Base-by-base conservation (phyloP, 768 basidiomycete species). In the Pleurotus ostreatus region DNA sequence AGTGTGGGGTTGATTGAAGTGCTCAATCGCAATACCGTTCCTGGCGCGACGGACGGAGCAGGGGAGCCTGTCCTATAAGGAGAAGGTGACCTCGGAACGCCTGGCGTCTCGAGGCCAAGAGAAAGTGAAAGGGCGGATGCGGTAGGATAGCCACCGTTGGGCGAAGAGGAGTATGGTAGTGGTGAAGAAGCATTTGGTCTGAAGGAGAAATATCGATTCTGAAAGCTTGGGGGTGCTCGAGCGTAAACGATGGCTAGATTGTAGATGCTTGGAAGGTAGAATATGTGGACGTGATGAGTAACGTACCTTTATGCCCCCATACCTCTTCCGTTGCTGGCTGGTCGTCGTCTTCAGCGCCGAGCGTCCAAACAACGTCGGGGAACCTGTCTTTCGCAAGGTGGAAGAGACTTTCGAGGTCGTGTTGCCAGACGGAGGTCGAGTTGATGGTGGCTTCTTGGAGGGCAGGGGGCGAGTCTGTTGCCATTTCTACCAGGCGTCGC, bases 351-450 rank as follows among this genome's bases (percentile, higher is more conserved):
- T 82, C 83, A 39, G 64, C 73, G 0, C 66, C 68, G 16, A 87
- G 76, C 68, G 86, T 84, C 95, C 96, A 98, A n/a, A 92, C 85
- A 49, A 98, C 94, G 73, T 98, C 96, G n/a, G 91, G 89, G 65
- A 94, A 98, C 56, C 92, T 80, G 59, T 95, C 91, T 70, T 89
- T 89, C n/a, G 94, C 88, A 53, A 85, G 78, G 60, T 80, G 78
- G 70, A 93, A 95, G 40, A 98, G 80, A 5, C 77, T 65, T 56
- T 84, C 79, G 3, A 98, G 80, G 73, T 98, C 87, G n/a, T 69
- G 67, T 63, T 92, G 88, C 95, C 95, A 98, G 15, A 75, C 71
- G 4, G 73, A 64, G 0, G 89, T 92, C 1, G 91, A 92, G 56
- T 78, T 74, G 59, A 76, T 75, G 23, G 84, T 82, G 6, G 88